phyloP scores from a whole-genome alignment of 2,329 filamentous ascomycete genomes.

The Colletotrichum destructivum region DNA sequence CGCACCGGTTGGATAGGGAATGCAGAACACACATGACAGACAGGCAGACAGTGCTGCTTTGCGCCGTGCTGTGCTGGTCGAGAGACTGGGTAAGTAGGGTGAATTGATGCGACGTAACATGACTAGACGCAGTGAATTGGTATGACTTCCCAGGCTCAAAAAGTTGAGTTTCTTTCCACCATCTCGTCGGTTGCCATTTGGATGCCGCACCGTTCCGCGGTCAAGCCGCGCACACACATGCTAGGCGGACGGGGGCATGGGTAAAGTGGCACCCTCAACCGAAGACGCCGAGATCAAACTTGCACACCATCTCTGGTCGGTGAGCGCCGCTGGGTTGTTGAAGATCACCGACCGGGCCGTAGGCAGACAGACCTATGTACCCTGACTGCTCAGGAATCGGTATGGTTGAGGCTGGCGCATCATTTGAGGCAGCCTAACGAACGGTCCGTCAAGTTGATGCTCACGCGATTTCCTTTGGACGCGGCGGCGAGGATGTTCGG shows the following conservation, averaged over 20 bases:
- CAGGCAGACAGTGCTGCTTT: too few relatives aligned
- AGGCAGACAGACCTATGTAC: not conserved
- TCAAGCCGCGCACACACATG: constrained; percentile 31
- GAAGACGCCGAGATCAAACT: constrained; percentile 39
- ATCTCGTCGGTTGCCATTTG: constrained; percentile 9
- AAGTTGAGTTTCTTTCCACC: constrained; percentile 7
- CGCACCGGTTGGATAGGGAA: constrained; percentile 5
- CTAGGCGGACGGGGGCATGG: constrained; percentile 32
- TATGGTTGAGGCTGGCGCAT: not conserved
- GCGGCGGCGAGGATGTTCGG: not conserved
- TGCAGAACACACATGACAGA: not conserved
- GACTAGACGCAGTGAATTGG: not conserved
- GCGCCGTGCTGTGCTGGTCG: not conserved
- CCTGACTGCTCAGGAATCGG: not conserved
- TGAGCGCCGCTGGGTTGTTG: constrained; percentile 31
- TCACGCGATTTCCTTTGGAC: constrained; percentile 11
- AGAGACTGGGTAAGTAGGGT: not conserved
- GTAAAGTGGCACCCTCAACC: constrained; percentile 30
- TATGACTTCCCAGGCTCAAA: not conserved
- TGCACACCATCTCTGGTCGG: constrained; percentile 39
- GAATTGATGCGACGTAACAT: not conserved
- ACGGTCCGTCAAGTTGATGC: not conserved
- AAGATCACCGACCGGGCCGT: constrained; percentile 30
- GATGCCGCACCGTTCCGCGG: constrained; percentile 22
- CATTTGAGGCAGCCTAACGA: constrained; percentile 19